These are phyloP conservation scores for Verticillium dahliae DNA, from an alignment of 2,329 filamentous ascomycete species.

Conservation along the genomic window DNA sequence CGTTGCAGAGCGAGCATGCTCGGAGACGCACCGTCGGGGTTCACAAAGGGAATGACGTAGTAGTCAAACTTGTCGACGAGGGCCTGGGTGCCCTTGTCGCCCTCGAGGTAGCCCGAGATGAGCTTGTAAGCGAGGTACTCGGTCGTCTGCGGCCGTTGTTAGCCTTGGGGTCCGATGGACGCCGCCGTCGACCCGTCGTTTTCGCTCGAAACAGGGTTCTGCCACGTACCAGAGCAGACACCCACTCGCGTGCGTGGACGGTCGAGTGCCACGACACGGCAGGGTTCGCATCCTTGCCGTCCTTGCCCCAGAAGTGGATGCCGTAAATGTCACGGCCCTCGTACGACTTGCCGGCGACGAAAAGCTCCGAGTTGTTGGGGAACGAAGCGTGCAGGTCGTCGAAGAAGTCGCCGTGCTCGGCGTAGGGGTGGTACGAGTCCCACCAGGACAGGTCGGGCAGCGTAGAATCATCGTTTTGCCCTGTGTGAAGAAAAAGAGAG, in stretches of 20 bases:
- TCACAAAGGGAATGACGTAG: slow-evolving; percentile 44
- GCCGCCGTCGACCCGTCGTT: too few relatives aligned
- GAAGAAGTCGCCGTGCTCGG: slow-evolving; percentile 41
- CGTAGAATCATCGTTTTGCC: slow-evolving; percentile 9
- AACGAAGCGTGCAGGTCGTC: slow-evolving; percentile 32
- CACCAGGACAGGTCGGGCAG: slow-evolving; percentile 36
- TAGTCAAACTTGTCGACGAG: slow-evolving; percentile 51
- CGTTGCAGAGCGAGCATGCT: background rate
- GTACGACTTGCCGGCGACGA: slow-evolving; percentile 36
- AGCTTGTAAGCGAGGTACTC: slow-evolving; percentile 42
- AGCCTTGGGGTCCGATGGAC: background rate
- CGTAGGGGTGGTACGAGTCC: slow-evolving; percentile 41
- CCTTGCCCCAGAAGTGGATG: slow-evolving; percentile 39
- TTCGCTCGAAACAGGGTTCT: too few relatives aligned
- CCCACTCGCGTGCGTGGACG: slow-evolving; percentile 48
- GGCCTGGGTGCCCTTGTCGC: slow-evolving; percentile 23
- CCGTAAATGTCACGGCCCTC: slow-evolving; percentile 51
- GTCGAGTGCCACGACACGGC: slow-evolving; percentile 42
- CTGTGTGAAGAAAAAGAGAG: background rate
- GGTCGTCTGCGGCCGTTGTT: slow-evolving; percentile 11
- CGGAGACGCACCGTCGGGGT: slow-evolving; percentile 36
- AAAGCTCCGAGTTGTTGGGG: slow-evolving; percentile 37
- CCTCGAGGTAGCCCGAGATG: slow-evolving; percentile 30
- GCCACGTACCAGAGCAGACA: slow-evolving; percentile 49
- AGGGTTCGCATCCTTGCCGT: slow-evolving; percentile 32